Evolutionary conservation across 1,139 yeast genomes (phyloP).

Genomic region (Diutina pseudorugosa): DNA sequence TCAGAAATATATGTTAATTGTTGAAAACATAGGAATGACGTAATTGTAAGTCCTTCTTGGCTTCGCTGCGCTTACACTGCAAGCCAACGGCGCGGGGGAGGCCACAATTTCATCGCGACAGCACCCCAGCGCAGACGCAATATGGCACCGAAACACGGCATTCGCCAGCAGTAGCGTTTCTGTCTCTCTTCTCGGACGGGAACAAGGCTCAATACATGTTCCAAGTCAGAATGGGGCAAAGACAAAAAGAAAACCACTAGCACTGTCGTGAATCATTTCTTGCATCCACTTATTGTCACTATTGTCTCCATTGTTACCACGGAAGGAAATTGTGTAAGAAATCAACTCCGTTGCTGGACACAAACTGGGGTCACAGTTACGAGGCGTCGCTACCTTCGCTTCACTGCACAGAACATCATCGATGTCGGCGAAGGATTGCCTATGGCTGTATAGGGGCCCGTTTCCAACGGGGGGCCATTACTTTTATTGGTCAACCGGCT

Average conservation of each 20-base stretch:
- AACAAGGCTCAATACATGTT: background rate
- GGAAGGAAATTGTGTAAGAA: background rate
- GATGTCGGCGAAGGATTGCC: background rate
- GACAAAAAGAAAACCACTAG: background rate
- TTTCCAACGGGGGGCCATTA: background rate
- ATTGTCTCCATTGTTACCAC: background rate
- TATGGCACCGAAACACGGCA: background rate
- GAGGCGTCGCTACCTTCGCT: background rate
- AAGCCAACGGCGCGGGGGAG: background rate
- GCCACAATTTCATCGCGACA: background rate
- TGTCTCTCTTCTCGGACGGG: background rate
- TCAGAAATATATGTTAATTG: background rate
- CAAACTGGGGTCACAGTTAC: background rate
- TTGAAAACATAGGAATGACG: background rate
- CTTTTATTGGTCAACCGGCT: background rate
- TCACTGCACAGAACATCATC: background rate
- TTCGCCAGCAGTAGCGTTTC: background rate
- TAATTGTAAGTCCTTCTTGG: background rate
- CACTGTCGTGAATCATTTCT: background rate
- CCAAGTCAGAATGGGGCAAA: background rate
- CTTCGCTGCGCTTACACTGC: background rate
- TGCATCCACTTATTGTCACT: background rate
- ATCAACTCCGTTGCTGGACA: background rate
- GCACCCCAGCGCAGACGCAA: background rate
- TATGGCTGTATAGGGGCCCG: background rate